These are phyloP conservation scores for Amanita muscaria DNA, from an alignment of 768 basidiomycete genomes.

Conservation along the genomic window DNA sequence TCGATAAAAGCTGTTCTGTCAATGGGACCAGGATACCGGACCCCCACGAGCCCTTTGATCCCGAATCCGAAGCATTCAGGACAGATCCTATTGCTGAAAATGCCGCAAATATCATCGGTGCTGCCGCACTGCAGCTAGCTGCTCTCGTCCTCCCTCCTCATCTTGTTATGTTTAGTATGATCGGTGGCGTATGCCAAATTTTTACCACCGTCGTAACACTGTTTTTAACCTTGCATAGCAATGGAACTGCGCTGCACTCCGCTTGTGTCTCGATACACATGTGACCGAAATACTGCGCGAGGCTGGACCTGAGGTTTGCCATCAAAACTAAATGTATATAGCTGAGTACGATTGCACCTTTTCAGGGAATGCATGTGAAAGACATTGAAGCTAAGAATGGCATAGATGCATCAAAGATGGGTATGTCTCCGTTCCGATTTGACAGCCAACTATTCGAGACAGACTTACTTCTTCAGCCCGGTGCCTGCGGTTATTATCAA, in stretches of 20 bases:
- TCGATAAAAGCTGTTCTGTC: conserved; percentile 9
- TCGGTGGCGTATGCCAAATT: conserved; percentile 8
- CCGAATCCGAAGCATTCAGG: conserved; percentile 16
- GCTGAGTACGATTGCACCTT: too few species aligned
- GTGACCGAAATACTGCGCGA: conserved; percentile 25
- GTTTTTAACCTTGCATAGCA: conserved; percentile 9
- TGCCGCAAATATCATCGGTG: conserved; percentile 13
- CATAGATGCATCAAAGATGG: conserved; percentile 25
- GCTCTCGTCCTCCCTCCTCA: conserved; percentile 15
- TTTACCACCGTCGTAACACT: neutral
- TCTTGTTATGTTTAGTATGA: conserved; percentile 8
- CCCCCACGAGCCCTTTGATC: conserved; percentile 15
- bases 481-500: conserved; percentile 17
- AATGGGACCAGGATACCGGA: conserved; percentile 13
- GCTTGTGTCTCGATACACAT: conserved; percentile 16
- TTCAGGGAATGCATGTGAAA: conserved; percentile 27
- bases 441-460: too few species aligned
- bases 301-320: conserved; percentile 20
- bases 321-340: neutral
- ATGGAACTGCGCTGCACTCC: conserved; percentile 17
- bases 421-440: conserved; percentile 13
- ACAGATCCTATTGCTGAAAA: conserved; percentile 12
- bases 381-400: conserved; percentile 27
- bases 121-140: conserved; percentile 20
- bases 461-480: conserved; percentile 11